Evolutionary conservation across 1,139 yeast genomes (phyloP).

Genomic region (Sugiyamaella grinbergsii): DNA sequence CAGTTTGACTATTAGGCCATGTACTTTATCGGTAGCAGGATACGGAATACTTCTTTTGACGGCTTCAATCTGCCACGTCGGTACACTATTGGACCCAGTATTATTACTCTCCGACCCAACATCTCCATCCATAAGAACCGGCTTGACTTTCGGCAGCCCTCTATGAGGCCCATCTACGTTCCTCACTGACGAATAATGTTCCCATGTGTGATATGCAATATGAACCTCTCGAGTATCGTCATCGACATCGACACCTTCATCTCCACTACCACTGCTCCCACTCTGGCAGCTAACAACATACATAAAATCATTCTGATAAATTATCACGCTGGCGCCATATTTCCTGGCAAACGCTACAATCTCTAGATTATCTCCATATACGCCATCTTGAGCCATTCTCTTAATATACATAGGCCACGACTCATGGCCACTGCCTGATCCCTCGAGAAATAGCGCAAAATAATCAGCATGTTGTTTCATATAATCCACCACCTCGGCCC

Average conservation of each 20-base stretch:
- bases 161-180: constrained; percentile 44
- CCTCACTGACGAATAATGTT: constrained; percentile 47
- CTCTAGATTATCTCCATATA: constrained; percentile 48
- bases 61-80: constrained; percentile 41
- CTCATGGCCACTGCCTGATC: constrained; percentile 33
- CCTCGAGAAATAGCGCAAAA: constrained; percentile 40
- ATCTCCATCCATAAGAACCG: constrained; percentile 21
- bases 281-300: constrained; percentile 38
- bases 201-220: constrained; percentile 49
- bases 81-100: constrained; percentile 11
- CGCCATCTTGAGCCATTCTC: constrained; percentile 45
- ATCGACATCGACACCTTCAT: neutral
- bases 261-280: constrained; percentile 16
- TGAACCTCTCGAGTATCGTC: constrained; percentile 35
- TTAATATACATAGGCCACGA: constrained; percentile 43
- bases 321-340: constrained; percentile 39
- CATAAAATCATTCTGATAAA: constrained; percentile 44
- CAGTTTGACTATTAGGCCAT: constrained; percentile 25
- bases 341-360: constrained; percentile 46
- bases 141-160: constrained; percentile 42
- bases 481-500: constrained; percentile 41
- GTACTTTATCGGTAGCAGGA: constrained; percentile 23
- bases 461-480: constrained; percentile 38
- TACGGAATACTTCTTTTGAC: constrained; percentile 35
- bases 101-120: constrained; percentile 12